These are phyloP conservation scores for Pseudopithomyces maydicus DNA, from an alignment of 2,329 filamentous ascomycete genomes.

Conservation along the genomic window DNA sequence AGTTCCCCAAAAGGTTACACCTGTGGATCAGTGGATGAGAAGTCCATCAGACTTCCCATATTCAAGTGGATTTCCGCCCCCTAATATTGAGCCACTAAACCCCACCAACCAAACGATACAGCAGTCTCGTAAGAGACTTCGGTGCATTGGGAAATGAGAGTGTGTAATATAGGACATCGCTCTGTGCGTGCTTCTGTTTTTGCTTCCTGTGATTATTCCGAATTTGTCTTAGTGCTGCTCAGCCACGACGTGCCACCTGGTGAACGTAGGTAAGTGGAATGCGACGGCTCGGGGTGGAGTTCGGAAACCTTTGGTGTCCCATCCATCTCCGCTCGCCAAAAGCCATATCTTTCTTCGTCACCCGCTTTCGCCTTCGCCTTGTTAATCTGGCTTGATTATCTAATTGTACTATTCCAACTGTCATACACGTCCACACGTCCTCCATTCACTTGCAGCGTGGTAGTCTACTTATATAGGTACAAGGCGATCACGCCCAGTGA, in stretches of 20 bases:
- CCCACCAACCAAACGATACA: no score
- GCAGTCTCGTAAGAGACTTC: no score
- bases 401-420: neutral
- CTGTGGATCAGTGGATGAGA: no score
- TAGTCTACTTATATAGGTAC: neutral
- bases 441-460: neutral
- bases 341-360: neutral
- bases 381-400: neutral
- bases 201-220: no score
- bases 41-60: no score
- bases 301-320: neutral
- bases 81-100: no score
- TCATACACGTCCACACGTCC: neutral
- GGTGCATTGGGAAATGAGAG: no score
- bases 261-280: neutral
- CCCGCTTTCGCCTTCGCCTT: neutral
- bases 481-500: constrained; percentile 1
- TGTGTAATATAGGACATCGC: no score
- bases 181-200: no score
- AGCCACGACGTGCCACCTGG: constrained; percentile 5
- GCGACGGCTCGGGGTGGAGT: neutral
- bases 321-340: neutral
- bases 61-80: no score
- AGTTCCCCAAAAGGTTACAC: no score
- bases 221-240: neutral